A percentile compares a stretch with the other conserved stretches of the same genome.
phyloP scores from a whole-genome alignment of 208 protist species.

The Acanthamoeba sp. region DNA sequence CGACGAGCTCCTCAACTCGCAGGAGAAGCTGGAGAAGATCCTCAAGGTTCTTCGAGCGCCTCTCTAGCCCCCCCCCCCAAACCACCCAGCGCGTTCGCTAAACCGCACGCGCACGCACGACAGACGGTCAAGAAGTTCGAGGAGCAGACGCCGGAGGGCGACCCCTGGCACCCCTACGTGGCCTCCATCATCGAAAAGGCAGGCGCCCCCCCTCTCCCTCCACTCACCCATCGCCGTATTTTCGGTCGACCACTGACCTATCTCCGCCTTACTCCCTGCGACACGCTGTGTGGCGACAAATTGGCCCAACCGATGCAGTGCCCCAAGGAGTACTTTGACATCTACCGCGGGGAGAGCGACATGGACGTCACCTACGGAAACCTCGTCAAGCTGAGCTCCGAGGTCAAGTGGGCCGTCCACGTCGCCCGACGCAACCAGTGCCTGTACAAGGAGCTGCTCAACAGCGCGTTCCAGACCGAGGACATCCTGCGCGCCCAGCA shows the following conservation, averaged over 20 bases:
- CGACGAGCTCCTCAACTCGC: slow-evolving; percentile 47
- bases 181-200: slow-evolving; percentile 35
- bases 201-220: neutral
- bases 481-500: slow-evolving; percentile 47
- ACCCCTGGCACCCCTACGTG: slow-evolving; percentile 56
- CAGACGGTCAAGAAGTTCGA: slow-evolving; percentile 64
- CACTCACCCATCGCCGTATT: no score
- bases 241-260: no score
- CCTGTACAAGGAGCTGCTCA: slow-evolving; percentile 62
- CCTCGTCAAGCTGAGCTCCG: slow-evolving; percentile 36
- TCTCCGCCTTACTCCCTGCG: neutral
- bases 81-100: neutral
- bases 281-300: neutral
- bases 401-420: slow-evolving; percentile 51
- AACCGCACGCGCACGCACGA: neutral
- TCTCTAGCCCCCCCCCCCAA: no score
- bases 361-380: slow-evolving; percentile 60
- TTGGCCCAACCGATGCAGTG: slow-evolving; percentile 15
- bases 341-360: slow-evolving; percentile 40
- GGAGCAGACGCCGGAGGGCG: slow-evolving; percentile 61
- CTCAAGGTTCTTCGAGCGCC: slow-evolving; percentile 35
- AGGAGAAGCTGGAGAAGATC: slow-evolving; percentile 68
- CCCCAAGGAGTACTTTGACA: slow-evolving; percentile 50
- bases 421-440: slow-evolving; percentile 49
- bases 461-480: slow-evolving; percentile 47